These are phyloP conservation scores for Agapanthus africanus DNA, from an alignment of 106 monocot genomes.

Conservation along the genomic window DNA sequence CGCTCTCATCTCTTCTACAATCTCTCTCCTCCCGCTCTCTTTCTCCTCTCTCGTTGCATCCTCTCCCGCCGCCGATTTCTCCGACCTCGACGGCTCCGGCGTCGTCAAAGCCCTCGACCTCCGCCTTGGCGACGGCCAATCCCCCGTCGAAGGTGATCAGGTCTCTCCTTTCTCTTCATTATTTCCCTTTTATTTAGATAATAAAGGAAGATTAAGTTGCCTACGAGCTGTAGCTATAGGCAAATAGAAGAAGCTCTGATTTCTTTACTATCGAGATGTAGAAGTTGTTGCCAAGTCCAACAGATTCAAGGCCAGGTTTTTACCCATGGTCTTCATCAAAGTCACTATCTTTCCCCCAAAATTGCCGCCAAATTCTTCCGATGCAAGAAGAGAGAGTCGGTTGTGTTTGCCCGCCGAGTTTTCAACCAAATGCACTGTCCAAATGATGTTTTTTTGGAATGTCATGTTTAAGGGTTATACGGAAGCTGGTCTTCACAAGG, in stretches of 20 bases:
- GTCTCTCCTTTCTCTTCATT: background rate
- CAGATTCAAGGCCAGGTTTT: constrained; percentile 38
- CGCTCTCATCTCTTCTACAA: background rate
- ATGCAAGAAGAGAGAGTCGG: background rate
- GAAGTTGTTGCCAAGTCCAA: constrained; percentile 9
- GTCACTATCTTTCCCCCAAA: constrained; percentile 28
- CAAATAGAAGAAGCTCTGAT: constrained; percentile 25
- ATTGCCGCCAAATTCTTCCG: constrained; percentile 19
- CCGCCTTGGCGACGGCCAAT: constrained; percentile 19
- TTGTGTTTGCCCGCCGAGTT: constrained; percentile 16
- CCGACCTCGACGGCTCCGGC: constrained; percentile 24
- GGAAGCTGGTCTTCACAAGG: constrained; percentile 5
- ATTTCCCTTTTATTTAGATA: background rate
- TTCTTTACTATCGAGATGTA: constrained; percentile 31
- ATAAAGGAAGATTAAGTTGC: background rate
- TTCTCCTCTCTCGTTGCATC: background rate
- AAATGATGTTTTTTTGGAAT: constrained; percentile 33
- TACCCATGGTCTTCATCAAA: constrained; percentile 34
- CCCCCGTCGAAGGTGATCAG: constrained; percentile 32
- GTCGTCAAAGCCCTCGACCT: constrained; percentile 38
- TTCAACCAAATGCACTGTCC: constrained; percentile 28
- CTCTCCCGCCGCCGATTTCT: constrained; percentile 18
- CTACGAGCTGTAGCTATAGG: background rate
- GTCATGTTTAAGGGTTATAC: constrained; percentile 49
- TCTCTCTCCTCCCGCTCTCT: background rate